Evolutionary conservation across 169 alveolate species (phyloP), one percentile per base, ranked within the genome.

Genomic region (Miamiensis avidus): DNA sequence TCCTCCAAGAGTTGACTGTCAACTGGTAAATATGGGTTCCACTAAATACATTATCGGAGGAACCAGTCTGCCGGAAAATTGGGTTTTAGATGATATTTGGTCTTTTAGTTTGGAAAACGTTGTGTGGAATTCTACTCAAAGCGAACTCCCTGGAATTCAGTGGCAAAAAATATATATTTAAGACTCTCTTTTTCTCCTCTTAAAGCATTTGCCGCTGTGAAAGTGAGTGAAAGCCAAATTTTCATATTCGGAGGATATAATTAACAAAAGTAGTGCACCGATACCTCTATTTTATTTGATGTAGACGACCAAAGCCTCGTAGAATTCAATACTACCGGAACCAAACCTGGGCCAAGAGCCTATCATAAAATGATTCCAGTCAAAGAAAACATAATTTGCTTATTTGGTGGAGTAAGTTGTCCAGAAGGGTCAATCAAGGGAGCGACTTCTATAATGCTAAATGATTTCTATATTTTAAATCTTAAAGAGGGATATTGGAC

Each of bases 1-100:
- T 49, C 87, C 86, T 11, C 87, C 87, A 6, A 86, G 81, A 81
- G 33, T 81, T 15, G 75, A 86, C 69, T 86, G 79, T 31, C 79
- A 84, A 73, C 74, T 86, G 27, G 64, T 84, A 0, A 86, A 78
- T 25, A 81, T 81, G 81, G 86, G 87, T n/a, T 75, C 29, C 0
- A 79, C 26, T 16, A 86, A 86, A 81, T 86, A 78, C 75, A 74
- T 86, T 4, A 76, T 86, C 30, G 90, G 90, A 0, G 90, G 90
- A 27, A 84, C 87, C 1, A 65, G 82, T n/a, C 79, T 86, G 90
- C 90, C 90, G 27, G 90, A 86, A 75, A 86, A 86, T 74, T 29
- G 81, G 64, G 76, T 86, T 4, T 32, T 75, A 49, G 81, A 81
- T 81, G 82, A 86, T 74, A 79, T 86, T 1, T 86, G 90, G 90